Evolutionary conservation across 257 asterid species (phyloP), one percentile per base, ranked within the genome.

Genomic region (Solanum tacnaense): DNA sequence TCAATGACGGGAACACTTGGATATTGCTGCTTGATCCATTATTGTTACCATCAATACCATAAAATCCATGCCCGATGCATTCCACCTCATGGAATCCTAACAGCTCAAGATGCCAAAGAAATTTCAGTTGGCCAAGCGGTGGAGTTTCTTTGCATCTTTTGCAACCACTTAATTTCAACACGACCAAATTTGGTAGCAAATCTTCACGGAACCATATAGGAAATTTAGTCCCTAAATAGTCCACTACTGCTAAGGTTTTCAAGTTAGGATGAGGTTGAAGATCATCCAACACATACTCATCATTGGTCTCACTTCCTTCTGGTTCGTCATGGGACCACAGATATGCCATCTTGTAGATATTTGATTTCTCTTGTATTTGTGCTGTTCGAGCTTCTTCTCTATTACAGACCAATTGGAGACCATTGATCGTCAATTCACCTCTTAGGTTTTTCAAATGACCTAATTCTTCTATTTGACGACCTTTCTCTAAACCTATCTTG

Each of bases 251-350:
- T 7, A 89, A 46, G 5, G 76, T 73, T 83, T 88, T 87, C 86
- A 91, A 29, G 58, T 87, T 41, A 25, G 27, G 46, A 23, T 86
- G 89, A 2, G 92, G 91, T 21, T 86, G 84, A 21, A 89, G 93
- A 38, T 87, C 90, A 21, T 89, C 87, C 31, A 91, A 46, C 4
- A 90, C 84, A 62, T 60, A 18, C 27, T 88, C 87, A 18, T 41
- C 56, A 34, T 49, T 36, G 13, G 1, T 35, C 5, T n/a, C 60
- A 73, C 62, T 29, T 11, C 46, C 83, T 39, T 84, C 35, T 9
- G 13, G 25, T 38, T 29, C 36, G 32, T 75, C 6, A 8, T 65
- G 86, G 13, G 10, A 39, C 89, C 62, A 81, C 16, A 84, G 6
- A 79, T 10, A 81, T 87, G 84, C 31, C 88, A 73, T 2, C 46